A percentile compares a stretch with the other conserved stretches of the same genome.
Conservation (phyloP, 2,329 filamentous ascomycete species). For the Neopestalotiopsis rosae region DNA sequence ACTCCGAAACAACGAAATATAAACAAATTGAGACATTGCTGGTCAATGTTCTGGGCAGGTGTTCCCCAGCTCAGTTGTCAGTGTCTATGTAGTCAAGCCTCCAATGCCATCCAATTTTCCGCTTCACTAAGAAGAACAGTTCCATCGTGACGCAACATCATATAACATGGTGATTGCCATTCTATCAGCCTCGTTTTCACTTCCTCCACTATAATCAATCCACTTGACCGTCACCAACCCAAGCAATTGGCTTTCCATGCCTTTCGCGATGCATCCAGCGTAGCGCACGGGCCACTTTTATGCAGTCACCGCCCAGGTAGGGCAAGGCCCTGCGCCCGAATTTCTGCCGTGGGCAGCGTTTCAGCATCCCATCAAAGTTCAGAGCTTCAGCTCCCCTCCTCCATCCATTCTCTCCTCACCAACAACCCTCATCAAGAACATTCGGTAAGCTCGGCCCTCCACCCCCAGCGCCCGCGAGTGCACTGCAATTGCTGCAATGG, state of each 20-base stretch:
- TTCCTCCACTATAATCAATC: neutral
- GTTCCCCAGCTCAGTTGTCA: too few species aligned
- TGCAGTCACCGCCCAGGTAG: slow-evolving; percentile 10
- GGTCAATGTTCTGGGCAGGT: too few species aligned
- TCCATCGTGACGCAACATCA: neutral
- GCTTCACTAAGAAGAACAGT: neutral
- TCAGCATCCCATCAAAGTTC: slow-evolving; percentile 8
- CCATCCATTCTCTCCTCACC: slow-evolving; percentile 10
- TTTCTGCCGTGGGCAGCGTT: slow-evolving; percentile 9
- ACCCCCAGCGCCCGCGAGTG: neutral
- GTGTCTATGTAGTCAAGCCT: too few species aligned
- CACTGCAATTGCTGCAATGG: neutral
- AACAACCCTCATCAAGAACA: slow-evolving; percentile 18
- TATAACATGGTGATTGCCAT: neutral
- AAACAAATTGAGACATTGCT: too few species aligned
- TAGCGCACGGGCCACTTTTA: neutral
- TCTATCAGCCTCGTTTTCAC: neutral
- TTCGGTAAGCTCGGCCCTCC: slow-evolving; percentile 5
- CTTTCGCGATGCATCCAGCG: neutral
- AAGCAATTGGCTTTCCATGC: slow-evolving; percentile 6
- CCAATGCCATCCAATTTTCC: too few species aligned
- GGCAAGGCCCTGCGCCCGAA: slow-evolving; percentile 14
- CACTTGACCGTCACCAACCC: neutral
- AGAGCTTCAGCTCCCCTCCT: slow-evolving; percentile 13
- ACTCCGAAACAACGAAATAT: too few species aligned